These are phyloP conservation scores for Blastobotrys apis DNA, from an alignment of 1,139 yeast species.

Conservation along the genomic window DNA sequence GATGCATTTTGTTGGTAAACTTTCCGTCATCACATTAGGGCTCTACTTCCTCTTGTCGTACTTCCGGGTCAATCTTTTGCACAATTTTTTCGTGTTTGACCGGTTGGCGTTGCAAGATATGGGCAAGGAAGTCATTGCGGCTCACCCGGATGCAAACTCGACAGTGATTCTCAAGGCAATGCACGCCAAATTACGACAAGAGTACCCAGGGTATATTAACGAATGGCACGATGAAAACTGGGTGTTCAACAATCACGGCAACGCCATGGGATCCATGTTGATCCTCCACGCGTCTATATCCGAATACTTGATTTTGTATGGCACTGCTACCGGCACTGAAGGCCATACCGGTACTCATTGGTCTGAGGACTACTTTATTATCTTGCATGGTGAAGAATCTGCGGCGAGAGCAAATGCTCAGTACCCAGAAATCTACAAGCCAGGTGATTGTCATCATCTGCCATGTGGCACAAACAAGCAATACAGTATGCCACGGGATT, in stretches of 20 bases:
- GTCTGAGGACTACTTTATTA: conserved; percentile 94
- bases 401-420: conserved; percentile 67
- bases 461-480: conserved; percentile 72
- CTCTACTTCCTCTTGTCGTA: conserved; percentile 19
- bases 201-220: conserved; percentile 68
- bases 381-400: conserved; percentile 69
- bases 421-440: conserved; percentile 59
- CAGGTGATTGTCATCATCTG: conserved; percentile 75
- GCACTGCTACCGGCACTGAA: conserved; percentile 89
- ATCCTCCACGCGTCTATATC: conserved; percentile 93
- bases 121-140: conserved; percentile 45
- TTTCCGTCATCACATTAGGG: conserved; percentile 13
- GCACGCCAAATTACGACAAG: conserved; percentile 53
- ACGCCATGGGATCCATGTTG: conserved; percentile 98
- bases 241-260: conserved; percentile 97
- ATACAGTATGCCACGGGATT: conserved; percentile 66
- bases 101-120: conserved; percentile 43
- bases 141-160: conserved; percentile 56
- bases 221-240: conserved; percentile 73
- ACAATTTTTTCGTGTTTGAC: conserved; percentile 59
- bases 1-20: conserved; percentile 12
- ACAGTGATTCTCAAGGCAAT: conserved; percentile 59
- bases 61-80: conserved; percentile 40
- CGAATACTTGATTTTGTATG: conserved; percentile 86
- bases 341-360: conserved; percentile 96